Evolutionary conservation across 2,329 filamentous ascomycete genomes (phyloP).

Genomic region (Sclerotinia trifoliorum): DNA sequence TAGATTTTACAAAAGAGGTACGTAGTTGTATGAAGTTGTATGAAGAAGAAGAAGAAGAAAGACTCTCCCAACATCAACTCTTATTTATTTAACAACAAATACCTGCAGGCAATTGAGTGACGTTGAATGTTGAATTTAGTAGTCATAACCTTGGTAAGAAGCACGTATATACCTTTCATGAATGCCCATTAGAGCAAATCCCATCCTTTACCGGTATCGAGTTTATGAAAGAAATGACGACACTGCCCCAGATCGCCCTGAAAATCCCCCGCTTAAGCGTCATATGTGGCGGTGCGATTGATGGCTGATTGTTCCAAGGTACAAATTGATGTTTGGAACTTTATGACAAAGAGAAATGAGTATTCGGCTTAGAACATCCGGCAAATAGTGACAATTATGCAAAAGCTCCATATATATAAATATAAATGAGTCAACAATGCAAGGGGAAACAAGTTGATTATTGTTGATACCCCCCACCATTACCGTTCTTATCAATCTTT

Average conservation of each 20-base stretch:
- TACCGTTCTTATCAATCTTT: not conserved
- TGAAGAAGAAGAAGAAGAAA: not conserved
- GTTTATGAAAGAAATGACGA: not conserved
- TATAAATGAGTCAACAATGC: not conserved
- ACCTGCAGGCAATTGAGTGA: not conserved
- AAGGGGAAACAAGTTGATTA: not conserved
- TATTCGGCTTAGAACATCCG: not conserved
- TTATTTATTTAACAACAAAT: not conserved
- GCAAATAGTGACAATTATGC: not conserved
- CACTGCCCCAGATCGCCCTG: not conserved
- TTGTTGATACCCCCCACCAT: too few species aligned
- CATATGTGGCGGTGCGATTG: slow-evolving; percentile 6
- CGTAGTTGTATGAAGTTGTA: not conserved
- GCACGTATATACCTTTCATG: not conserved
- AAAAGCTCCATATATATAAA: not conserved
- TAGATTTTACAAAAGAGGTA: not conserved
- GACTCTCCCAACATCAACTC: not conserved
- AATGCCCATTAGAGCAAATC: not conserved
- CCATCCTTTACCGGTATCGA: not conserved
- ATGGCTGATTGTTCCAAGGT: not conserved
- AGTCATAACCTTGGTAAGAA: not conserved
- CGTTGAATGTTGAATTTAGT: not conserved
- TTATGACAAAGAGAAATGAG: slow-evolving; percentile 9
- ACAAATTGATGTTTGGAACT: not conserved
- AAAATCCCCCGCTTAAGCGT: slow-evolving; percentile 1